These are phyloP conservation scores for Pythium rhizo-oryzae DNA, from an alignment of 352 stramenopile species.

Conservation along the genomic window DNA sequence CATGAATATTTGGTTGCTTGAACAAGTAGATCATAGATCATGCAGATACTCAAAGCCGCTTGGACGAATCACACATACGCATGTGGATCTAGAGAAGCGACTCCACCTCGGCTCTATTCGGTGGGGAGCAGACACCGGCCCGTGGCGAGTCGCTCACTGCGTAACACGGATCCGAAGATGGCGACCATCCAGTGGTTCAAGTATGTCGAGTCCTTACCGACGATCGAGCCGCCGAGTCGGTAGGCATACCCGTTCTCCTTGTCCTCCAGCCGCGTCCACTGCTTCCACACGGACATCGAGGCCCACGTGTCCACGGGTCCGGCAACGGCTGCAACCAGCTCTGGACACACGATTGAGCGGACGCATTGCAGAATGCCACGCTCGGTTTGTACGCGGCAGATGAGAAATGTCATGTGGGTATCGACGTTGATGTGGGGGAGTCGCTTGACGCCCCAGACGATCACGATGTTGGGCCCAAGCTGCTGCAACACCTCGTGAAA, in stretches of 20 bases:
- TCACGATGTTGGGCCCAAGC: conserved; percentile 2
- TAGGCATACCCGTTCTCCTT: neutral
- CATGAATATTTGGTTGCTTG: no score
- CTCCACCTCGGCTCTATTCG: neutral
- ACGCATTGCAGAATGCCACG: neutral
- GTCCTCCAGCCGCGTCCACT: neutral
- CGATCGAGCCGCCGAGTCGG: neutral
- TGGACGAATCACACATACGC: no score
- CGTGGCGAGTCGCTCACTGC: neutral
- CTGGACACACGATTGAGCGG: neutral
- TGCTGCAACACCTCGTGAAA: conserved; percentile 1
- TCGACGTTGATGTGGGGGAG: neutral
- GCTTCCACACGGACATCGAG: conserved; percentile 1
- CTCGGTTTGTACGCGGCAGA: neutral
- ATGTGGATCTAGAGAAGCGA: no score
- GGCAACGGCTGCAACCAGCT: neutral
- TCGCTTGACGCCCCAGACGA: neutral
- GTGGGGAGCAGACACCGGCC: neutral
- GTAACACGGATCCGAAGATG: no score
- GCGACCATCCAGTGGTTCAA: no score
- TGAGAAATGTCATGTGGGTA: neutral
- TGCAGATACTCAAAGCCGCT: no score
- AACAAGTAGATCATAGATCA: no score
- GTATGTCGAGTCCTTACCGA: neutral
- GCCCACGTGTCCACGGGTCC: neutral